Base-by-base conservation (phyloP, 805 yeast genomes). In the Candida vaughaniae region DNA sequence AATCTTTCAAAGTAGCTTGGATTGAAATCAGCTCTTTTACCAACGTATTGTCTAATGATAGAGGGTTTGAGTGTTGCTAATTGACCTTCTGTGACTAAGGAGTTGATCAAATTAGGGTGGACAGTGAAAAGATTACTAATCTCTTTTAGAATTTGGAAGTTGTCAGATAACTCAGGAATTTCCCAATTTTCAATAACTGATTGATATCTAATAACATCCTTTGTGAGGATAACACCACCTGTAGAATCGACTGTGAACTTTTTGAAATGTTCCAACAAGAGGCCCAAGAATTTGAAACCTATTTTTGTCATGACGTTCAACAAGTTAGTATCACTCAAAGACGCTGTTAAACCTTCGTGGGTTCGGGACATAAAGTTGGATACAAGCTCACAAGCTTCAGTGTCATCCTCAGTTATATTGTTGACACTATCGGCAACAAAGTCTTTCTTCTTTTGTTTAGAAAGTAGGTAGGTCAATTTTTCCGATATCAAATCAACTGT, bases 91-190 rank as follows among this genome's bases (percentile, higher is more conserved):
- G 81, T 79, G 2, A 88, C 79, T 52, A 89, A 69, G 1, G 95
- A 85, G 45, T 80, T 80, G 37, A 89, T 64, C 48, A 86, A 71
- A 39, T 85, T 85, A 2, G 91, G 84, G 53, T 85, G 93, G 12
- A 87, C 95, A 0, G 95, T 82, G 57, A 82, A 90, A 41, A 90
- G 64, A 51, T 86, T 87, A 22, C 91, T 88, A 43, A 90, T 75
- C 48, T 89, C 96, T 54, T 88, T 77, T 44, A 90, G 63, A 9
- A 87, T 71, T 34, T 78, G 78, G 62, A 85, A 82, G 39, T 74
- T 73, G 22, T 80, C 85, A 3, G 79, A 64, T 19, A 86, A 60
- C 28, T 75, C 79, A 2, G 73, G 70, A 11, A 84, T 68, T 6
- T 69, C 64, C 91, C 93, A 87, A 29, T 70, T 71, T 38, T 81